Conservation (phyloP, 2,329 filamentous ascomycete species). For the Xylaria sp. region DNA sequence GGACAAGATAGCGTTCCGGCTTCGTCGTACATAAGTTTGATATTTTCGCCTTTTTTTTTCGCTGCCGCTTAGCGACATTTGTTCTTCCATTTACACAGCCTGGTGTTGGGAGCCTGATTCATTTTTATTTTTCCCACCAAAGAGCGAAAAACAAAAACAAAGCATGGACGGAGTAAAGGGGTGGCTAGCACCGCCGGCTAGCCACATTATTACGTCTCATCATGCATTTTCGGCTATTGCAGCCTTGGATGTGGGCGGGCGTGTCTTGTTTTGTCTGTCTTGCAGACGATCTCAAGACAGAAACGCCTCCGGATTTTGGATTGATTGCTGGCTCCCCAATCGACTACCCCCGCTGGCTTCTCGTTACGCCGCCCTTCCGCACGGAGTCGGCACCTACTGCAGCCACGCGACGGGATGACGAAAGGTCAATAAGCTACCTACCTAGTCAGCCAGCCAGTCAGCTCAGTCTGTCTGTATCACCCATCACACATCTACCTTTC, state of each 20-base stretch:
- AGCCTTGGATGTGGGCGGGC: slow-evolving; percentile 20
- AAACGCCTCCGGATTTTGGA: slow-evolving; percentile 34
- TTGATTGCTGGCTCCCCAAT: slow-evolving; percentile 19
- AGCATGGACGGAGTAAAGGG: neutral
- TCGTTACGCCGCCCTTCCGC: neutral
- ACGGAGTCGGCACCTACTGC: slow-evolving; percentile 15
- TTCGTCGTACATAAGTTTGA: slow-evolving; percentile 32
- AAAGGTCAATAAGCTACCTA: too few species aligned
- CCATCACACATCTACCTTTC: slow-evolving; percentile 13
- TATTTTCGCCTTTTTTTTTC: neutral
- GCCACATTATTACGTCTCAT: slow-evolving; percentile 33
- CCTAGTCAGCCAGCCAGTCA: too few species aligned
- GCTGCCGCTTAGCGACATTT: slow-evolving; percentile 28
- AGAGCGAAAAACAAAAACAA: slow-evolving; percentile 12
- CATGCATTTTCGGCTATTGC: slow-evolving; percentile 35
- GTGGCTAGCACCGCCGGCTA: slow-evolving; percentile 28
- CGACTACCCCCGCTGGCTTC: slow-evolving; percentile 12
- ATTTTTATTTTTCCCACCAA: too few species aligned
- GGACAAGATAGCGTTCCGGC: slow-evolving; percentile 14
- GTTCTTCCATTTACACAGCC: slow-evolving; percentile 10
- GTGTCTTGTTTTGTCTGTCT: neutral
- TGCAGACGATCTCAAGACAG: slow-evolving; percentile 18
- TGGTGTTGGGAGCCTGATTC: slow-evolving; percentile 27
- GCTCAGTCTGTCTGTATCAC: too few species aligned
- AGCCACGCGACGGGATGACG: slow-evolving; percentile 24